Base-by-base conservation (phyloP, 306 rosid genomes). In the Sechiopsis laciniata region DNA sequence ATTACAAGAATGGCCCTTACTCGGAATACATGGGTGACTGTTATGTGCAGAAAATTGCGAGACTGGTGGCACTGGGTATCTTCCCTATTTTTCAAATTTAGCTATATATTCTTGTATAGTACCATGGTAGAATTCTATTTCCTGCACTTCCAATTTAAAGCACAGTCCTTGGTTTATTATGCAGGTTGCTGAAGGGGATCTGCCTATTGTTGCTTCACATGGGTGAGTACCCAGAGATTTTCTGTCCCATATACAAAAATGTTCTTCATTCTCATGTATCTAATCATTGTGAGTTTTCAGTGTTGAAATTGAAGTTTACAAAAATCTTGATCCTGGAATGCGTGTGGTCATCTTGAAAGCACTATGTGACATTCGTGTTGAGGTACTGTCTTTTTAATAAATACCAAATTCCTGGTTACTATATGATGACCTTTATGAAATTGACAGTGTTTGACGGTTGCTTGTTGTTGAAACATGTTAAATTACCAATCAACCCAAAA, bases 1-100 rank as follows among this genome's bases (percentile, higher is more conserved):
- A 73, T 95, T 77, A 95, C 92, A 4, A 84, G 99, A 75, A 89
- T 91, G 96, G 99, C 99, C 69, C 97, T 95, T 75, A 95, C 99
- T 61, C 91, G 96, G 56, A 91, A 88, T 81, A 88, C 97, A 21
- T 95, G 99, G 99, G 82, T 95, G 82, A 95, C 99, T 0, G 93
- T 91, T 60, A 85, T 95, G 76, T 95, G 99, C 87, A 83, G 99
- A 82, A 95, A 95, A 88, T 83, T 95, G 85, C 90, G 96, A 83
- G 99, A 91, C 74, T 95, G 99, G 99, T 95, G 99, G 99, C 95
- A 86, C 79, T 95, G 99, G 99, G 99, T 95, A 91, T 83, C n/a
- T 73, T 55, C 26, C 68, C 70, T 59, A 51, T 73, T 66, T 73
- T 71, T 71, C 72, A 74, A 29, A 63, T 76, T 75, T 73, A 54